phyloP scores from a whole-genome alignment of 129 eudicot genomes.

The Smallanthus sonchifolius region DNA sequence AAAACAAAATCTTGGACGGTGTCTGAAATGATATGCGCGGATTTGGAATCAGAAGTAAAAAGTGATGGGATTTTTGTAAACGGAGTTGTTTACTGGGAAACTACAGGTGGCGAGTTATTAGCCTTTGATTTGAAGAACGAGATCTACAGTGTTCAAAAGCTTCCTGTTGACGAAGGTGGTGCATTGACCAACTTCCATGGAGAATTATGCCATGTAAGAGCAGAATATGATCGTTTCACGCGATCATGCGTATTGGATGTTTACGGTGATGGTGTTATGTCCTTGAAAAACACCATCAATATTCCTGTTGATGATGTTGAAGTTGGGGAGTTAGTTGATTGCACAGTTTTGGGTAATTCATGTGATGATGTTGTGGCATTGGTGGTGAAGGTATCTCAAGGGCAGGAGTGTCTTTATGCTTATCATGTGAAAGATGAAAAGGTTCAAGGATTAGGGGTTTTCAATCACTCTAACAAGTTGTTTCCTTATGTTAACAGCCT shows the following conservation, averaged over 20 bases:
- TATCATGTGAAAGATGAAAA: constrained; percentile 23
- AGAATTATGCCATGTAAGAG: constrained; percentile 32
- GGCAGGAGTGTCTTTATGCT: neutral
- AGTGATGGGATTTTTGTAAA: constrained; percentile 38
- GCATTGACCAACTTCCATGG: constrained; percentile 31
- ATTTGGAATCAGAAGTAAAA: constrained; percentile 13
- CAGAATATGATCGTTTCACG: neutral
- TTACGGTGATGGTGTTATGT: constrained; percentile 30
- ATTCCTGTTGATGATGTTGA: constrained; percentile 3
- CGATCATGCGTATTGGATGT: constrained; percentile 22
- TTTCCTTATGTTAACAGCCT: constrained; percentile 65
- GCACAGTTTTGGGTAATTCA: constrained; percentile 30
- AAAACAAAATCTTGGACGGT: constrained; percentile 40
- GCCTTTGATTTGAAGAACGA: constrained; percentile 39
- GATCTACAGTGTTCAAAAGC: constrained; percentile 25
- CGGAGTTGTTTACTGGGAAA: constrained; percentile 50
- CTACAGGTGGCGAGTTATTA: constrained; percentile 31
- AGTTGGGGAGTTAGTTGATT: neutral
- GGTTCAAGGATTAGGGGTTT: constrained; percentile 7
- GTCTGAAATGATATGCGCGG: constrained; percentile 23
- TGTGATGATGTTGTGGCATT: constrained; percentile 29
- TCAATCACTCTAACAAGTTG: neutral
- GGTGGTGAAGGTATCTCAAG: neutral
- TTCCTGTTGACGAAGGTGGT: constrained; percentile 25
- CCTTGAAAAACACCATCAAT: constrained; percentile 13